phyloP scores from a whole-genome alignment of 257 asterid species.

The Thymus quinquecostatus region DNA sequence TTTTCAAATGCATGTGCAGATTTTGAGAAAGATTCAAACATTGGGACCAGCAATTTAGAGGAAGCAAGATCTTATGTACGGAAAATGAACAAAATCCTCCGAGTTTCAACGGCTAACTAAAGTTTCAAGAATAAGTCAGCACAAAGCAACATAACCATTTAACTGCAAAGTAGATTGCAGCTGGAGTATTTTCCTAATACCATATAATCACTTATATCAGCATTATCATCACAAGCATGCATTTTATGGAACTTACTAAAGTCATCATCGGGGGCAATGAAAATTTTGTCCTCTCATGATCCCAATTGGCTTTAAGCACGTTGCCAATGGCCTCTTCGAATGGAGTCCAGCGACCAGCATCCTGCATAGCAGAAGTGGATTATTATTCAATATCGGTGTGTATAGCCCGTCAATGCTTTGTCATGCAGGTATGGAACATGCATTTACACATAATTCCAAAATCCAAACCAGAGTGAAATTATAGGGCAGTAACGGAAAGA shows the following conservation, averaged over 20 bases:
- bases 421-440: conserved; percentile 7
- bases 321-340: conserved; percentile 64
- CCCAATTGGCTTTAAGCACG: conserved; percentile 84
- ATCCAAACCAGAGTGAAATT: conserved; percentile 4
- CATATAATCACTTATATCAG: conserved; percentile 23
- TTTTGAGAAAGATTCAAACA: neutral
- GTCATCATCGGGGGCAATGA: conserved; percentile 96
- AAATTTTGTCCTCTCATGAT: conserved; percentile 90
- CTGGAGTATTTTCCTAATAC: neutral
- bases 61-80: neutral
- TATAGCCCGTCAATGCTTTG: neutral
- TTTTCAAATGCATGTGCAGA: conserved; percentile 12
- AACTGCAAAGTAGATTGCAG: neutral
- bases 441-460: conserved; percentile 12
- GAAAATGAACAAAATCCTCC: neutral
- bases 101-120: neutral
- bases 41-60: neutral
- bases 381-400: neutral
- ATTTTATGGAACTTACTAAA: conserved; percentile 59
- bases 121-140: conserved; percentile 15
- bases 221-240: conserved; percentile 20
- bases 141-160: conserved; percentile 14
- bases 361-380: conserved; percentile 41
- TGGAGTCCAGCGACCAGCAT: conserved; percentile 54
- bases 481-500: conserved; percentile 18